Evolutionary conservation across 2,329 filamentous ascomycete species (phyloP), one percentile per base, ranked within the genome.

Genomic region (Colletotrichum salicis): DNA sequence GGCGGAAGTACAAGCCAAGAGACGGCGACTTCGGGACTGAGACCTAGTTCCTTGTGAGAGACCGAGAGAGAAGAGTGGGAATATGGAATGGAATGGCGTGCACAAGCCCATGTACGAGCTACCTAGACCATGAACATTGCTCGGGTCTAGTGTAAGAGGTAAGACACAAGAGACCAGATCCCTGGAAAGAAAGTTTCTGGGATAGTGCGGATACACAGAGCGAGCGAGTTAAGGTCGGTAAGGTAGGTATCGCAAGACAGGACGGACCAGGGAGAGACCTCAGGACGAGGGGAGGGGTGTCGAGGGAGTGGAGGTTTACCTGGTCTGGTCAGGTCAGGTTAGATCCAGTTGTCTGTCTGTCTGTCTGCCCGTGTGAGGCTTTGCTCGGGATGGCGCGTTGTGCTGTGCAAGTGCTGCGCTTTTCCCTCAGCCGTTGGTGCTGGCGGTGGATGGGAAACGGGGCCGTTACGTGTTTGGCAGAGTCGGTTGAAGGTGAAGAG

Each of bases 21-120:
- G 58, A 57, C 54, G 59, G 69, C 45, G 69, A 71, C 29, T 63
- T 64, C 64, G 69, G 69, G 69, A 71, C 69, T 64, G 64, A 69
- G 59, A 69, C 58, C 69, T 35, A 37, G 58, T 51, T 57, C 67
- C 56, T 37, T 41, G 68, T n/a, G 41, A 48, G 41, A 48, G 37
- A 41, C 37, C 13, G 15, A 41, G 41, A 48, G 41, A 48, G 19
- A 71, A 64, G 41, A 24, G 64, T 68, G 68, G 64, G 52, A 67
- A 71, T 62, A 61, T 31, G 58, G 57, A 15, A 60, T 45, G 58
- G 63, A 41, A 68, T 55, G 64, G 64, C 69, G 58, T 68, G 69
- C 69, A 71, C 64, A 61, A 58, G 64, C 64, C 62, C 64, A 63
- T 64, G 64, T 65, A 62, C 27, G 45, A 55, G 41, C 41, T n/a